Conservation (phyloP, 2,329 filamentous ascomycete genomes). For the Fusarium guadeloupense region DNA sequence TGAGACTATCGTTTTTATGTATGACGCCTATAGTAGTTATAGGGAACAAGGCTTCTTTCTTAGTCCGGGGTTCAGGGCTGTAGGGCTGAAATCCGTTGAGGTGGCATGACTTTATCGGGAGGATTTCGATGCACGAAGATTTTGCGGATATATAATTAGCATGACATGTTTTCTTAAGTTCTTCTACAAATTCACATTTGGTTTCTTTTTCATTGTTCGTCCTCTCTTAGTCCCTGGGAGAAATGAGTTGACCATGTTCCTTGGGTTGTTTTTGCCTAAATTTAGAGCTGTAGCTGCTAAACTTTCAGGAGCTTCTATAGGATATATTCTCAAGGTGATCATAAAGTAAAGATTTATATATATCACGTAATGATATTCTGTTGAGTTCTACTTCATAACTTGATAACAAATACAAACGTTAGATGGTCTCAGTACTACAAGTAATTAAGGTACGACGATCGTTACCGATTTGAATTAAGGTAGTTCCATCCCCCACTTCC, state of each 20-base stretch:
- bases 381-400: too few relatives aligned
- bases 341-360: too few relatives aligned
- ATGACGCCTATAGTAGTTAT: conserved; percentile 17
- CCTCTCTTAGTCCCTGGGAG: too few relatives aligned
- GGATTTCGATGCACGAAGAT: not conserved
- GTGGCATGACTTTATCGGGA: not conserved
- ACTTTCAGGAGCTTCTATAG: too few relatives aligned
- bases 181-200: not conserved
- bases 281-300: too few relatives aligned
- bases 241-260: too few relatives aligned
- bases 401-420: too few relatives aligned
- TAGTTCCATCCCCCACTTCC: conserved; percentile 7
- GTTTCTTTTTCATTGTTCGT: too few relatives aligned
- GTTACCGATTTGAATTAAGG: not conserved
- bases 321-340: too few relatives aligned
- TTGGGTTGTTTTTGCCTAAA: too few relatives aligned
- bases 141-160: not conserved
- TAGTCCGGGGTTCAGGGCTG: not conserved
- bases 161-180: not conserved
- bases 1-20: conserved; percentile 18
- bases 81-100: conserved; percentile 10
- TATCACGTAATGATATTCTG: too few relatives aligned
- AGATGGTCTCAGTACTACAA: too few relatives aligned
- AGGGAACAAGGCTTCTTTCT: not conserved
- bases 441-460: not conserved